phyloP scores from a whole-genome alignment of 2,329 filamentous ascomycete genomes.

The Waltergamsia citrina region DNA sequence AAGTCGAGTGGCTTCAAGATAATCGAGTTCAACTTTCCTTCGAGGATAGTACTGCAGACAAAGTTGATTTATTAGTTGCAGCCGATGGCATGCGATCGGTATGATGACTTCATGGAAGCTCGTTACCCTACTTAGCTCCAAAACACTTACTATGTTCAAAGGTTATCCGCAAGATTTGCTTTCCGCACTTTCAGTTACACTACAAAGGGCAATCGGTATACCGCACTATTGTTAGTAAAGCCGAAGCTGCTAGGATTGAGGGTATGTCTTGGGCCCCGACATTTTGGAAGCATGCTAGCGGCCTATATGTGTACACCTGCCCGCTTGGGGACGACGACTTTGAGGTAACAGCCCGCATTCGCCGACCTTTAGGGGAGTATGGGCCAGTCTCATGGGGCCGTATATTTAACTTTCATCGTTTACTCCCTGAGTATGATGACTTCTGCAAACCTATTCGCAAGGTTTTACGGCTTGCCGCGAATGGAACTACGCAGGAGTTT shows the following conservation, averaged over 20 bases:
- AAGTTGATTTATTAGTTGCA: slow-evolving; percentile 37
- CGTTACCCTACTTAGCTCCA: not conserved
- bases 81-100: slow-evolving; percentile 43
- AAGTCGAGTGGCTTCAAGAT: slow-evolving; percentile 23
- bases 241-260: slow-evolving; percentile 14
- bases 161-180: slow-evolving; percentile 29
- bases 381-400: slow-evolving; percentile 18
- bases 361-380: slow-evolving; percentile 10
- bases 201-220: slow-evolving; percentile 29
- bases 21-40: slow-evolving; percentile 31
- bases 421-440: slow-evolving; percentile 12
- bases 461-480: slow-evolving; percentile 15
- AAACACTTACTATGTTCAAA: slow-evolving; percentile 7
- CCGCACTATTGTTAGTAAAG: slow-evolving; percentile 17
- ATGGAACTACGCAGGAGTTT: slow-evolving; percentile 14
- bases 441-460: slow-evolving; percentile 19
- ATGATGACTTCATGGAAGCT: slow-evolving; percentile 4
- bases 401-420: not conserved
- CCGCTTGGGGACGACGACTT: slow-evolving; percentile 21
- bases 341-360: slow-evolving; percentile 15
- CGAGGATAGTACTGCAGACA: slow-evolving; percentile 26
- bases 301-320: slow-evolving; percentile 21
- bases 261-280: slow-evolving; percentile 16
- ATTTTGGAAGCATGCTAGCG: slow-evolving; percentile 20
- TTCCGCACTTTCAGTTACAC: slow-evolving; percentile 29